Evolutionary conservation across 176 grass and related monocot species (phyloP), one percentile per base, ranked within the genome.

Genomic region (Dactylis glomerata): DNA sequence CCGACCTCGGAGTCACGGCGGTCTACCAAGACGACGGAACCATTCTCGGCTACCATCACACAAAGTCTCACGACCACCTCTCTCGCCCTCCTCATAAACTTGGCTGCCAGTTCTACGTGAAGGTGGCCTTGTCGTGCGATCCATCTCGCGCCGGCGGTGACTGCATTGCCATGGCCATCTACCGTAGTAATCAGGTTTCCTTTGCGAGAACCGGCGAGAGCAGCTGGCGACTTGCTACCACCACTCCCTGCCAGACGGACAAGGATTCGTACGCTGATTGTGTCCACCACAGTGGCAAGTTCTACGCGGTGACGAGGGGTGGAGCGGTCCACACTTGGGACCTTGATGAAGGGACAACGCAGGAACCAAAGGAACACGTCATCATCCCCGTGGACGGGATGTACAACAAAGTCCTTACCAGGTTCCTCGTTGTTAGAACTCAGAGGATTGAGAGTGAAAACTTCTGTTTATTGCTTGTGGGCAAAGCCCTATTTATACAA

Each of bases 171-270:
- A 69, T 78, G 83, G 77, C 55, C 62, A 85, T 85, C 47, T 16
- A 52, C 20, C 17, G 7, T 14, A 2, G 0, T 5, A 5, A 33
- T 68, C 19, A 14, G 47, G 17, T 85, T 11, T 78, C 62, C 1
- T 78, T 85, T 32, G 34, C 63, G 30, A 85, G 62, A 50, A 59
- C 46, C 23, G n/a, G 61, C 36, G 33, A 85, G 26, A 40, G 17
- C 20, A 31, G 20, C 36, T 78, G 74, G 83, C 62, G 0, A 24
- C 24, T 57, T 13, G 63, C 23, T 45, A 44, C 73, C 30, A 49
- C 57, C 19, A 44, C 28, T 55, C 28, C 2, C 16, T 3, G 31
- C 37, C 8, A 8, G 19, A 32, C 0, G 2, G 20, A 20, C 1
- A 0, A 9, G 10, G 73, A 68, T 20, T 2, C 3, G 5, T 85